Conservation (phyloP, 2,329 filamentous ascomycete species). For the Epicoccum sorghinum region DNA sequence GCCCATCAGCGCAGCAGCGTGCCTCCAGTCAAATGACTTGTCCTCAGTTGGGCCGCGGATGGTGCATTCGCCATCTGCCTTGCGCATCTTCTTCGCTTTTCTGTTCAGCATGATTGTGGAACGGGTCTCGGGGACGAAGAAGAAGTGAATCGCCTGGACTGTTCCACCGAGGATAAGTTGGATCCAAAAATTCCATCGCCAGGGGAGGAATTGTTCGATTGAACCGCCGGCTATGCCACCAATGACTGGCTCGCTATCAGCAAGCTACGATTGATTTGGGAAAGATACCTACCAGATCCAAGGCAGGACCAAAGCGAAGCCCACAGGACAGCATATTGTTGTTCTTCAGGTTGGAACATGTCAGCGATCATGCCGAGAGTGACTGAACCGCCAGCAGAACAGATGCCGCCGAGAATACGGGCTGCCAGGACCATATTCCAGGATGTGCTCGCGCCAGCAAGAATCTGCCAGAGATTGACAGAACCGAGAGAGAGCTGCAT, state of each 20-base stretch:
- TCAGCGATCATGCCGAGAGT: conserved; percentile 70
- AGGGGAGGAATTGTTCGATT: conserved; percentile 68
- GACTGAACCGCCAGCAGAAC: conserved; percentile 67
- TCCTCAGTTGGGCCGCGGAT: conserved; percentile 75
- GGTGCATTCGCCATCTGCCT: conserved; percentile 51
- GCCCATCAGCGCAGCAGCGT: conserved; percentile 58
- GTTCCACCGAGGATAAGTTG: conserved; percentile 78
- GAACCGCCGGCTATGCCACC: conserved; percentile 83
- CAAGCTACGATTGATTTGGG: not conserved
- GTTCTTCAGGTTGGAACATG: conserved; percentile 63
- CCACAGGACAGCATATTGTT: conserved; percentile 70
- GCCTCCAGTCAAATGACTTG: conserved; percentile 42
- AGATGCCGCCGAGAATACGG: conserved; percentile 45
- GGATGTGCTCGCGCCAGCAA: conserved; percentile 63
- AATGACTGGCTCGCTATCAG: conserved; percentile 67
- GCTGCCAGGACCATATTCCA: conserved; percentile 71
- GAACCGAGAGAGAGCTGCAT: conserved; percentile 74
- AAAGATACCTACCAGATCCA: conserved; percentile 62
- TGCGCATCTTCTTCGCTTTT: conserved; percentile 75
- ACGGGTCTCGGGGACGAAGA: conserved; percentile 77
- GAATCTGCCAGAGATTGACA: conserved; percentile 73
- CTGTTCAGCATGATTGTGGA: conserved; percentile 76
- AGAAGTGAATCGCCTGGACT: conserved; percentile 69
- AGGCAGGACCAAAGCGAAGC: conserved; percentile 68
- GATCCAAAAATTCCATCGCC: conserved; percentile 83